Conservation (phyloP, 352 stramenopile species). For the Thalassiosira hispida region DNA sequence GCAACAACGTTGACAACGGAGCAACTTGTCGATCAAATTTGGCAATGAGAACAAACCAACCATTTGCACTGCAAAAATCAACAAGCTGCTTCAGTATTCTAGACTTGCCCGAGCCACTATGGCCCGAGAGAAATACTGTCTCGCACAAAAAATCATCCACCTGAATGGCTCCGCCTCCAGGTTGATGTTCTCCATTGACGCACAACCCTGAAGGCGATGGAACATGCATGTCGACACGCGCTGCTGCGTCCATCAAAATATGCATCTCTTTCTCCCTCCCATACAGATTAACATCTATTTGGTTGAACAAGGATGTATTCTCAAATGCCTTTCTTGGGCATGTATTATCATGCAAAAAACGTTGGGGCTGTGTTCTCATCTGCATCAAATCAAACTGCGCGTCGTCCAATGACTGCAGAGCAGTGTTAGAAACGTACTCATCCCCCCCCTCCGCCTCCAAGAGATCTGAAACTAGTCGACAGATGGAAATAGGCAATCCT, state of each 20-base stretch:
- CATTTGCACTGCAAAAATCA: background rate
- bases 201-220: slow-evolving; percentile 6
- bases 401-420: slow-evolving; percentile 14
- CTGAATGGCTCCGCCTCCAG: background rate
- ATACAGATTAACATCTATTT: slow-evolving; percentile 4
- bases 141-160: slow-evolving; percentile 14
- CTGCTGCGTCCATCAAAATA: background rate
- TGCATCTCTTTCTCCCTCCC: slow-evolving; percentile 12
- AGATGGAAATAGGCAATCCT: slow-evolving; percentile 11
- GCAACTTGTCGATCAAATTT: slow-evolving; percentile 15
- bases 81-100: background rate
- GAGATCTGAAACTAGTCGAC: slow-evolving; percentile 14
- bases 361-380: slow-evolving; percentile 9
- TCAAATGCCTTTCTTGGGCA: slow-evolving; percentile 6
- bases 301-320: slow-evolving; percentile 3
- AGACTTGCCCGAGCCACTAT: slow-evolving; percentile 20
- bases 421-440: slow-evolving; percentile 1
- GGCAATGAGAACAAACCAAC: slow-evolving; percentile 7
- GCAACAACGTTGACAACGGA: background rate
- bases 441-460: slow-evolving; percentile 4
- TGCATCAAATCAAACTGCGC: slow-evolving; percentile 1
- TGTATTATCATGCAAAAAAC: slow-evolving; percentile 14
- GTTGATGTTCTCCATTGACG: background rate
- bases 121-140: slow-evolving; percentile 11
- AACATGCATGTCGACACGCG: background rate